Evolutionary conservation across 768 basidiomycete genomes (phyloP).

Genomic region (Amanita exitialis): DNA sequence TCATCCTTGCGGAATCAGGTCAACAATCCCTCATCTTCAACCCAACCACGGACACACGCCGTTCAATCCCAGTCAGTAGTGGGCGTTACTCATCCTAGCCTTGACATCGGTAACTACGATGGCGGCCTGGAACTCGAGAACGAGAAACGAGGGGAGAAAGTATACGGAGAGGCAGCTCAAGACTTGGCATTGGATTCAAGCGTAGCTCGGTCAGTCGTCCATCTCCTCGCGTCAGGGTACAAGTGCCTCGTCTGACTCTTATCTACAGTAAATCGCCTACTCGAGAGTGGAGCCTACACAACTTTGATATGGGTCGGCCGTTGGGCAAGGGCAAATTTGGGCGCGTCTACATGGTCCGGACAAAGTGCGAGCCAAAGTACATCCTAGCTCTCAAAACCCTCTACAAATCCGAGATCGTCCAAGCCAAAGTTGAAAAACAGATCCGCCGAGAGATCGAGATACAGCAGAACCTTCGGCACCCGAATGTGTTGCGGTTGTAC

Average conservation of each 20-base stretch:
- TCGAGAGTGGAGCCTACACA: conserved; percentile 73
- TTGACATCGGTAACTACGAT: conserved; percentile 89
- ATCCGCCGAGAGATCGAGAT: conserved; percentile 97
- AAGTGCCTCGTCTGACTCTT: not conserved
- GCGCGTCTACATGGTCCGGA: conserved; percentile 96
- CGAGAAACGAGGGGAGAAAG: conserved; percentile 63
- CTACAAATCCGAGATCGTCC: conserved; percentile 93
- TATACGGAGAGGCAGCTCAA: conserved; percentile 70
- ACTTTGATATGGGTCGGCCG: conserved; percentile 92
- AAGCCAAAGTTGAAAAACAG: conserved; percentile 91
- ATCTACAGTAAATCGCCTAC: conserved; percentile 53
- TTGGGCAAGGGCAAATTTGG: conserved; percentile 99
- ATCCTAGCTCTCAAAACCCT: conserved; percentile 95
- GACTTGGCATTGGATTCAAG: conserved; percentile 83
- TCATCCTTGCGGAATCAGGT: conserved; percentile 35
- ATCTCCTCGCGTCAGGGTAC: not conserved
- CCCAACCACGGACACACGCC: not conserved
- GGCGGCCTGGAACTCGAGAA: conserved; percentile 94
- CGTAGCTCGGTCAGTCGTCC: conserved; percentile 42
- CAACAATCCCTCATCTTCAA: conserved; percentile 11
- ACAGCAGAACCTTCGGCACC: conserved; percentile 92
- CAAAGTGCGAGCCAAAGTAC: conserved; percentile 79
- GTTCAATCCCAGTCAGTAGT: conserved; percentile 10
- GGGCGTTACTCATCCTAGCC: conserved; percentile 20
- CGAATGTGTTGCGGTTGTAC: conserved; percentile 87